Evolutionary conservation across 805 yeast species (phyloP), one percentile per base, ranked within the genome.

Genomic region (Starmerella bacillaris): DNA sequence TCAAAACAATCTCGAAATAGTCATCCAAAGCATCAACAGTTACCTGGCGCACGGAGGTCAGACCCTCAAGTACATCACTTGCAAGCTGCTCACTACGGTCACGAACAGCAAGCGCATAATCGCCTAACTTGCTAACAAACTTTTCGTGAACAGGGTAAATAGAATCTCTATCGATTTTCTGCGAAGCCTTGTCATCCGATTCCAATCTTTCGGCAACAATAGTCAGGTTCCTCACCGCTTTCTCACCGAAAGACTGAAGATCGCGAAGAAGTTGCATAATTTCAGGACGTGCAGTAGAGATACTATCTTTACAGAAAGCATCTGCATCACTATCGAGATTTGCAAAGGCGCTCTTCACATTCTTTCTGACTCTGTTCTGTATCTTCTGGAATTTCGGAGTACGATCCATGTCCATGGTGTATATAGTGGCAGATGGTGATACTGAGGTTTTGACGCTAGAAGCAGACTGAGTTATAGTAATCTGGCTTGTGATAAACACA

Each of bases 11-110:
- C 19, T 48, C 51, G 30, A 49, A 46, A 38, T 39, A 45, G 35
- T 48, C 53, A 33, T 49, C 51, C 21, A 48, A 33, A 4, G 51
- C 48, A 16, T 48, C 56, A 5, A 49, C 42, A 1, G 51, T 49
- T 7, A 42, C 47, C 33, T 36, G 27, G 18, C 54, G 47, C n/a
- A 41, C 33, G 14, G 44, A 37, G 17, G 34, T 44, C 4, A 43
- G 37, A 8, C 33, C 36, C 24, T 34, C 41, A 5, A 42, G 40
- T 4, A 41, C 45, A 5, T 40, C 42, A 4, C 38, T 41, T 18
- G 53, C 55, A 21, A 47, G 44, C 39, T 36, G 37, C 42, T 41
- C 44, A 22, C 45, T 51, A n/a, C 44, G 39, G 12, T 31, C 41
- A 8, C 48, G 44, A 6, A 49, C 53, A n/a, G 29, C 32, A 27